Conservation (phyloP, 352 stramenopile species). For the Pythium periplocum region DNA sequence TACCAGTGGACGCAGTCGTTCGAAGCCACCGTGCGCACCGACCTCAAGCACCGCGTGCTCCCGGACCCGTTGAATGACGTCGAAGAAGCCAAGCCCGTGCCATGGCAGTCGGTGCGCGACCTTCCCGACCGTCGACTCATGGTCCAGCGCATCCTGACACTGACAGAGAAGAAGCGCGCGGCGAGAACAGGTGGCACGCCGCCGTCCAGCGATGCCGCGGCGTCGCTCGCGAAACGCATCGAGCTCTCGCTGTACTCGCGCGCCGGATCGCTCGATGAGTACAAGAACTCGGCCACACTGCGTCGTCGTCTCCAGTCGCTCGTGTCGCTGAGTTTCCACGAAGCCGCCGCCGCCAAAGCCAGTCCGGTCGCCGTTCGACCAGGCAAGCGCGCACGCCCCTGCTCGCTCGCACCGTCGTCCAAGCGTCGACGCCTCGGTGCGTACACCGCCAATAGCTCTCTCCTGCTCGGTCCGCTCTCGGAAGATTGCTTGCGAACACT, state of each 20-base stretch:
- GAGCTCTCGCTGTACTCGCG: slow-evolving; percentile 70
- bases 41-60: slow-evolving; percentile 18
- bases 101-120: slow-evolving; percentile 57
- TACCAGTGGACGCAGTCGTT: slow-evolving; percentile 21
- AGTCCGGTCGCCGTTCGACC: too few species aligned
- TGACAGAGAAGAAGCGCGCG: slow-evolving; percentile 32
- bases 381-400: background rate
- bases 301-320: slow-evolving; percentile 66
- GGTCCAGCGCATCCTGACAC: slow-evolving; percentile 65
- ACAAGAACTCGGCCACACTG: slow-evolving; percentile 62
- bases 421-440: slow-evolving; percentile 36
- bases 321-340: slow-evolving; percentile 60
- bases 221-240: slow-evolving; percentile 61
- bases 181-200: slow-evolving; percentile 4
- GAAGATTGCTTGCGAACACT: slow-evolving; percentile 53
- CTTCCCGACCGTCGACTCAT: slow-evolving; percentile 58
- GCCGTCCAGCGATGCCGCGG: slow-evolving; percentile 20
- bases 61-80: background rate
- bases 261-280: slow-evolving; percentile 59
- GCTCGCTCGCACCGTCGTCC: slow-evolving; percentile 1
- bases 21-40: slow-evolving; percentile 6
- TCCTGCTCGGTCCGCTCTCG: slow-evolving; percentile 10
- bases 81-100: slow-evolving; percentile 15
- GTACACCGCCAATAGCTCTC: background rate
- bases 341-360: slow-evolving; percentile 34